Percentiles rank a stretch among this genome's conserved stretches.
phyloP scores from a whole-genome alignment of 345 rosid genomes.

The Mangifera indica region DNA sequence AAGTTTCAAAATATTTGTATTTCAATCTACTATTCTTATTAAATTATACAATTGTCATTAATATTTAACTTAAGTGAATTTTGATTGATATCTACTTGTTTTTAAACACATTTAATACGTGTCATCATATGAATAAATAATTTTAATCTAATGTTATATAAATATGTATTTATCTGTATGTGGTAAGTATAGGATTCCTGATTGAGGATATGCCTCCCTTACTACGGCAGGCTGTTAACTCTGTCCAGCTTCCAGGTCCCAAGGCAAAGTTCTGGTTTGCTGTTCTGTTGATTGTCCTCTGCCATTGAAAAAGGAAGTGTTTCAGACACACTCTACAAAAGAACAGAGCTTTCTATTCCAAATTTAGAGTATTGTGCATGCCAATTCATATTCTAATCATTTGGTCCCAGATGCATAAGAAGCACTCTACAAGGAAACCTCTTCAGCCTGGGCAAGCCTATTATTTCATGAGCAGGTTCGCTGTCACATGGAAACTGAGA shows the following conservation, averaged over 20 bases:
- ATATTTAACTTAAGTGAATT: too few relatives aligned
- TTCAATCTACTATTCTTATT: too few relatives aligned
- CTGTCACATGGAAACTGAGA: constrained; percentile 56
- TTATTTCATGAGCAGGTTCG: constrained; percentile 74
- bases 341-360: constrained; percentile 23
- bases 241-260: constrained; percentile 83
- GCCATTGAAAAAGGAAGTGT: constrained; percentile 51
- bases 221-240: constrained; percentile 95
- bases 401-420: constrained; percentile 37
- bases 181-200: too few relatives aligned
- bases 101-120: too few relatives aligned
- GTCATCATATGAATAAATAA: too few relatives aligned
- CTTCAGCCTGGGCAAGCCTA: constrained; percentile 49
- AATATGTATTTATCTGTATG: too few relatives aligned
- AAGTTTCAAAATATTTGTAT: too few relatives aligned
- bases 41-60: too few relatives aligned
- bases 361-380: constrained; percentile 37
- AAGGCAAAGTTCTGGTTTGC: constrained; percentile 73
- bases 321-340: constrained; percentile 25
- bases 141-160: too few relatives aligned
- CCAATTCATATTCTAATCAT: constrained; percentile 36
- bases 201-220: too few relatives aligned
- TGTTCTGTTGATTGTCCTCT: constrained; percentile 63
- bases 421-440: constrained; percentile 29
- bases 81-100: too few relatives aligned